Conservation (phyloP, 148 eudicot species). For the Chenopodium formosanum region DNA sequence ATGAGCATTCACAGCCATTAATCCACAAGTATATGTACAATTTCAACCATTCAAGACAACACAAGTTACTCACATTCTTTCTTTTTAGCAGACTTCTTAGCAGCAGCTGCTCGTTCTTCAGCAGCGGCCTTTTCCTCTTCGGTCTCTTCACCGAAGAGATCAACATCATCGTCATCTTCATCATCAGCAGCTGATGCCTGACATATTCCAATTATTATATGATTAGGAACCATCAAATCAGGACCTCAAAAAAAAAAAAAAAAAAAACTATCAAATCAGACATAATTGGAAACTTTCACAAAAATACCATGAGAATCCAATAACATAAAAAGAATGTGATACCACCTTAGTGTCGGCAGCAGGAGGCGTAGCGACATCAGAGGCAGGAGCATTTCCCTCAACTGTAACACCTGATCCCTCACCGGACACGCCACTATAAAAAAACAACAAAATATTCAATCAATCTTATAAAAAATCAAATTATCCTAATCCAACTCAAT, state of each 20-base stretch:
- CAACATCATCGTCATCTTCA: conserved; percentile 78
- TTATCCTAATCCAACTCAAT: not conserved
- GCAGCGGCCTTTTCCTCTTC: conserved; percentile 97
- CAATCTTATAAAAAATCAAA: not conserved
- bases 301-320: not conserved
- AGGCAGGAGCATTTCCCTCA: conserved; percentile 63
- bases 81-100: conserved; percentile 64
- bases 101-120: conserved; percentile 78
- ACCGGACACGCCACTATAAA: conserved; percentile 70
- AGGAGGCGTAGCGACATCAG: conserved; percentile 71
- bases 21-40: no score
- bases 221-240: not conserved
- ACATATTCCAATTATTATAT: not conserved
- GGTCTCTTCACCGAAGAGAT: conserved; percentile 94
- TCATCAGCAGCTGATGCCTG: conserved; percentile 81
- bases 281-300: not conserved
- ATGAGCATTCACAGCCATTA: no score
- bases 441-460: not conserved
- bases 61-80: conserved; percentile 64
- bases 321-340: not conserved
- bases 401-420: conserved; percentile 80
- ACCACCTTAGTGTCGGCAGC: conserved; percentile 62
- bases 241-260: no score
- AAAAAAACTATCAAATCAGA: not conserved
- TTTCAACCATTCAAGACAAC: no score